A percentile compares a stretch with the other conserved stretches of the same genome.
Conservation (phyloP, 2,329 filamentous ascomycete species). For the Chaetomium sp. region DNA sequence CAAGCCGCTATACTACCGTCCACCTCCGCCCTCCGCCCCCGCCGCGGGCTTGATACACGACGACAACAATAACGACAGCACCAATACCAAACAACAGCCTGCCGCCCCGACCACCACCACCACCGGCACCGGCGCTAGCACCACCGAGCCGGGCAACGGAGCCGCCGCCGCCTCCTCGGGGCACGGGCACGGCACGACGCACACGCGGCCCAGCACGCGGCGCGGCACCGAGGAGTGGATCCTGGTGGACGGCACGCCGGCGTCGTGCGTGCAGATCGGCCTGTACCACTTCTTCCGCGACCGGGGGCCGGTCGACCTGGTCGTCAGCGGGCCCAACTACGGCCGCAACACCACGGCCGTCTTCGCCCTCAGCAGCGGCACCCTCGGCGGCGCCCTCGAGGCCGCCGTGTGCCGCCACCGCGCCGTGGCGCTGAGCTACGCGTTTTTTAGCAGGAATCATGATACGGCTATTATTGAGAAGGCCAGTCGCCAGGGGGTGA, state of each 20-base stretch:
- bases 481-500: constrained; percentile 72
- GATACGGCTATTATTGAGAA: constrained; percentile 78
- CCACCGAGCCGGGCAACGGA: not conserved
- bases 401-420: constrained; percentile 69
- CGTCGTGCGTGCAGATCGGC: constrained; percentile 79
- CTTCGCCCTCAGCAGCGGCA: constrained; percentile 77
- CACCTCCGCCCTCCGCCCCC: constrained; percentile 44
- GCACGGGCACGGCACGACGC: constrained; percentile 71
- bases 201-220: constrained; percentile 53
- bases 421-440: constrained; percentile 84
- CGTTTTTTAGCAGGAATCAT: constrained; percentile 84
- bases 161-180: constrained; percentile 37
- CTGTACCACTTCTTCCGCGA: constrained; percentile 77
- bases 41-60: constrained; percentile 39
- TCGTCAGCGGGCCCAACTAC: constrained; percentile 81
- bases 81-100: not conserved
- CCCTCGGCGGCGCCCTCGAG: constrained; percentile 75
- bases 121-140: too few relatives aligned
- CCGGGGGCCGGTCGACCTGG: constrained; percentile 71
- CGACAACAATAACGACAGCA: constrained; percentile 30
- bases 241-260: constrained; percentile 78
- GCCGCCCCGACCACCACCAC: not conserved
- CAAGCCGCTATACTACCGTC: constrained; percentile 80
- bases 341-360: constrained; percentile 80
- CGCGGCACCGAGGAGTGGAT: constrained; percentile 74